These are phyloP conservation scores for Fraxinus floribunda DNA, from an alignment of 305 asterid species.

Conservation along the genomic window DNA sequence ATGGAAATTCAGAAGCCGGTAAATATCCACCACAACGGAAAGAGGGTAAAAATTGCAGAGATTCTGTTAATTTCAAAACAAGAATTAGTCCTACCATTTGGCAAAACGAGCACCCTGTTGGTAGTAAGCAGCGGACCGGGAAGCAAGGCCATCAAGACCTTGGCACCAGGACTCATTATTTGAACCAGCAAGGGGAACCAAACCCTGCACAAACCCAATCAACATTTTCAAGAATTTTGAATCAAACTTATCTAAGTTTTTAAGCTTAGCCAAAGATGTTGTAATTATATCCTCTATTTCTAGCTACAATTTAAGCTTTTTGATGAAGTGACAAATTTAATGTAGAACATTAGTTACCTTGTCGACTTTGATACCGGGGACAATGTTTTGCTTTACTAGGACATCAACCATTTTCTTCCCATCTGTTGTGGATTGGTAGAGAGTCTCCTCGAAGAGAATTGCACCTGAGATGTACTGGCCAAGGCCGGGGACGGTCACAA, in stretches of 20 bases:
- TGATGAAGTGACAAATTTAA: neutral
- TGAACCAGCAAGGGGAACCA: slow-evolving; percentile 64
- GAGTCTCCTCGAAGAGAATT: slow-evolving; percentile 60
- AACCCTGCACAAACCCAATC: slow-evolving; percentile 37
- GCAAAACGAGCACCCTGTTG: slow-evolving; percentile 64
- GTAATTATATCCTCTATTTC: neutral
- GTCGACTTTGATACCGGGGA: slow-evolving; percentile 65
- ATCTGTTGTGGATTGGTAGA: slow-evolving; percentile 50
- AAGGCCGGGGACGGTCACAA: slow-evolving; percentile 44
- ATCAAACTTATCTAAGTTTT: neutral
- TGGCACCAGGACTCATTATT: slow-evolving; percentile 65
- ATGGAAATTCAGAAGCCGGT: neutral
- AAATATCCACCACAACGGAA: neutral
- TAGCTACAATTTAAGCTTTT: neutral
- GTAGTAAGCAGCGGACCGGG: slow-evolving; percentile 59
- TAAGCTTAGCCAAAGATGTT: neutral
- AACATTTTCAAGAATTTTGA: neutral
- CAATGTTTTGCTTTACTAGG: slow-evolving; percentile 52
- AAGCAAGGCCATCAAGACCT: slow-evolving; percentile 61
- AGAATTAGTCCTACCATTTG: slow-evolving; percentile 38
- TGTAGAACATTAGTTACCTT: slow-evolving; percentile 31
- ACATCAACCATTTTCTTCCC: slow-evolving; percentile 59
- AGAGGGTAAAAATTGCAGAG: neutral
- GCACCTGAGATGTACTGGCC: slow-evolving; percentile 59
- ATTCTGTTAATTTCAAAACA: neutral